These are phyloP conservation scores for Rubus parviflorus DNA, from an alignment of 306 rosid genomes.

Conservation along the genomic window DNA sequence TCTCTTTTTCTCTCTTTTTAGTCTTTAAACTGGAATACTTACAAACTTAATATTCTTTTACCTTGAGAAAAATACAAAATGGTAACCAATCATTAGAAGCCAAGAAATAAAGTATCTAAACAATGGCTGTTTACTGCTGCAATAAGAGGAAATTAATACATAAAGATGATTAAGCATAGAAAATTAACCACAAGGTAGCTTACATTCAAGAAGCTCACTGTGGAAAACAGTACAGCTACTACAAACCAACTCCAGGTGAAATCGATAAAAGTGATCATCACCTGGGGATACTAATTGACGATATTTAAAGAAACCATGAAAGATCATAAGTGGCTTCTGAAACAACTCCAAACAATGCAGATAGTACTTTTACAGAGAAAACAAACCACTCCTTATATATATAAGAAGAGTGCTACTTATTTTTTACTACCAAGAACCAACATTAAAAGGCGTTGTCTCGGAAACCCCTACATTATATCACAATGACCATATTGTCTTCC, in stretches of 20 bases:
- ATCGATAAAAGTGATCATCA: slow-evolving; percentile 62
- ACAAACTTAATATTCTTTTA: slow-evolving; percentile 23
- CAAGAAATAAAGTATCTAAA: background rate
- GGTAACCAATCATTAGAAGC: slow-evolving; percentile 10
- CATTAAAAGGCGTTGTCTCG: slow-evolving; percentile 86
- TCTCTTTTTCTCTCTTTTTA: slow-evolving; percentile 1
- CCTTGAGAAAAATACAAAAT: background rate
- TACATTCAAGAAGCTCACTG: slow-evolving; percentile 22
- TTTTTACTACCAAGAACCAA: slow-evolving; percentile 66
- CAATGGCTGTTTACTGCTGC: background rate
- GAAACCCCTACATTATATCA: slow-evolving; percentile 32
- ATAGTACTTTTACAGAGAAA: slow-evolving; percentile 17
- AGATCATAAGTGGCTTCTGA: background rate
- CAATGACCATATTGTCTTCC: slow-evolving; percentile 31
- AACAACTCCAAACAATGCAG: slow-evolving; percentile 14
- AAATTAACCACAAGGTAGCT: slow-evolving; percentile 10
- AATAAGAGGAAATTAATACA: background rate
- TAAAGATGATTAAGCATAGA: slow-evolving; percentile 3
- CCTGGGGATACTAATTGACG: slow-evolving; percentile 20
- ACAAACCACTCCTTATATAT: slow-evolving; percentile 21
- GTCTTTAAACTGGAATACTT: slow-evolving; percentile 21
- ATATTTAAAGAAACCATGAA: slow-evolving; percentile 16
- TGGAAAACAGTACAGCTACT: slow-evolving; percentile 33
- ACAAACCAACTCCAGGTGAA: slow-evolving; percentile 39
- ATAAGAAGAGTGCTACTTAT: slow-evolving; percentile 20